Conservation (phyloP, 371 early-diverging fungal genomes). For the Rhizomucor pusillus region DNA sequence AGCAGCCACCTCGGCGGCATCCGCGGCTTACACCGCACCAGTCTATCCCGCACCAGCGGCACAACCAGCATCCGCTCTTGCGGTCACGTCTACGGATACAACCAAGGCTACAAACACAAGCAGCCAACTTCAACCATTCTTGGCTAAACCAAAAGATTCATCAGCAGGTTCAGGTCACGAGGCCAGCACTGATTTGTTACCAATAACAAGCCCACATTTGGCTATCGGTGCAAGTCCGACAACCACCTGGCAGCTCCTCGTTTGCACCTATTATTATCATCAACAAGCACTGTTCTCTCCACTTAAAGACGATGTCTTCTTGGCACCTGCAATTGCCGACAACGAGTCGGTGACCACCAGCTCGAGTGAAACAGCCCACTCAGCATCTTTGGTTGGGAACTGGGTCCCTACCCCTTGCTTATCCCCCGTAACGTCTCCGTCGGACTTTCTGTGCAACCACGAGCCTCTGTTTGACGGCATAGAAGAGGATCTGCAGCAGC, state of each 20-base stretch:
- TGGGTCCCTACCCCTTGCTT: slow-evolving; percentile 33
- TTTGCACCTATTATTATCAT: slow-evolving; percentile 15
- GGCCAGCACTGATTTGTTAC: slow-evolving; percentile 15
- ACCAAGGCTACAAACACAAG: not conserved
- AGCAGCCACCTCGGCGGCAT: not conserved
- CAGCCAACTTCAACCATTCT: slow-evolving; percentile 1
- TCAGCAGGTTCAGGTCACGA: slow-evolving; percentile 30
- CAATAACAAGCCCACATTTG: slow-evolving; percentile 17
- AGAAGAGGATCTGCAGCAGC: slow-evolving; percentile 18
- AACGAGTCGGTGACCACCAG: slow-evolving; percentile 15
- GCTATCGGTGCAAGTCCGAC: slow-evolving; percentile 11
- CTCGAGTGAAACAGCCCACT: not conserved
- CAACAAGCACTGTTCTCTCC: slow-evolving; percentile 9
- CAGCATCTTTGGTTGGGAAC: slow-evolving; percentile 8
- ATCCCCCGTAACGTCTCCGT: slow-evolving; percentile 39
- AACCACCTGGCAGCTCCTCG: slow-evolving; percentile 10
- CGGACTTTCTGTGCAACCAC: slow-evolving; percentile 36
- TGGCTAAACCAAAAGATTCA: slow-evolving; percentile 15
- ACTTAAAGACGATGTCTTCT: slow-evolving; percentile 22
- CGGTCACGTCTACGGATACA: not conserved
- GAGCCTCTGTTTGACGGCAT: slow-evolving; percentile 41
- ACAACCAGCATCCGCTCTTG: not conserved
- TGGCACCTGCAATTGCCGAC: slow-evolving; percentile 8
- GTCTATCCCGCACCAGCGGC: not conserved
- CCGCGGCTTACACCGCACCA: not conserved